Percentiles rank a stretch among this genome's conserved stretches.
phyloP scores from a whole-genome alignment of 179 eudicot genomes.

The Silene vulgaris region DNA sequence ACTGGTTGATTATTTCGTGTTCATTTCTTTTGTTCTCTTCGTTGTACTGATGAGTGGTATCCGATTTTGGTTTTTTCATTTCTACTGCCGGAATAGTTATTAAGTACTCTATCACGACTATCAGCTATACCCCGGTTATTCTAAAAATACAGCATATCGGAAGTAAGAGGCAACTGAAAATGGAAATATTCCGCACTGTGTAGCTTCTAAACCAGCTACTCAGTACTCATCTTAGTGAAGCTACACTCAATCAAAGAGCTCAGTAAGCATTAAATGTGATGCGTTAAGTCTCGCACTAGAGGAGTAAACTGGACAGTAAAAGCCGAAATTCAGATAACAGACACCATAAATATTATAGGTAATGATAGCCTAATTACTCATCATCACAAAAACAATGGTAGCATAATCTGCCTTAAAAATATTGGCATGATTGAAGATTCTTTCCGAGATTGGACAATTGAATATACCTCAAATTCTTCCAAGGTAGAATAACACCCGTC shows the following conservation, averaged over 20 bases:
- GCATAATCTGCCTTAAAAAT: background rate
- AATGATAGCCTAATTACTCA: constrained; percentile 5
- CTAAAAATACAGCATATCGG: background rate
- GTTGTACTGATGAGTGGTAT: no score
- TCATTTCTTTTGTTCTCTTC: no score
- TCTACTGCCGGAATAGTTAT: no score
- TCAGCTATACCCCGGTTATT: no score
- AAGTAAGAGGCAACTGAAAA: background rate
- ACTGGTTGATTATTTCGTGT: no score
- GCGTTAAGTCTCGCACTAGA: no score
- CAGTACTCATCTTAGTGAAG: background rate
- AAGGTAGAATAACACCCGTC: constrained; percentile 61
- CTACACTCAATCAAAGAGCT: background rate
- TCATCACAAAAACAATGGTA: background rate
- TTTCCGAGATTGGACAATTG: constrained; percentile 2
- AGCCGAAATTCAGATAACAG: background rate
- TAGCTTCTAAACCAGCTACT: background rate
- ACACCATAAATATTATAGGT: background rate
- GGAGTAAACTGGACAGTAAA: constrained; percentile 7
- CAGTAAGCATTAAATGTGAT: constrained; percentile 1
- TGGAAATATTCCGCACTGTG: background rate
- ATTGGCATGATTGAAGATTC: background rate
- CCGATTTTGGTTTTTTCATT: no score
- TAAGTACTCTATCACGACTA: no score
- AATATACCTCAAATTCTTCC: constrained; percentile 83